phyloP scores from a whole-genome alignment of 169 alveolate genomes.

The Plasmodium adleri region DNA sequence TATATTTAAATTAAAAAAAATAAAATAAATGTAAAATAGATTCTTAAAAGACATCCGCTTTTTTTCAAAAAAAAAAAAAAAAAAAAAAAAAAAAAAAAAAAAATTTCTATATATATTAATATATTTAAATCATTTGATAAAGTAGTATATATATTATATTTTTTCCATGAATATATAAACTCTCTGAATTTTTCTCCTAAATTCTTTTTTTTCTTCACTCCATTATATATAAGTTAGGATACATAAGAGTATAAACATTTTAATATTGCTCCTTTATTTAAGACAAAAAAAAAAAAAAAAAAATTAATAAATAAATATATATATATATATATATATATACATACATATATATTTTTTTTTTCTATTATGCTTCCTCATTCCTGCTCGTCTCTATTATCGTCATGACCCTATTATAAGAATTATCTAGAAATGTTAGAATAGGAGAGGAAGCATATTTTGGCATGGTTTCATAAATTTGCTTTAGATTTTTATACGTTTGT shows the following conservation, averaged over 20 bases:
- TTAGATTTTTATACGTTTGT: slow-evolving; percentile 46
- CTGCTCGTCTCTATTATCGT: slow-evolving; percentile 55
- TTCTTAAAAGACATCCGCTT: too few relatives aligned
- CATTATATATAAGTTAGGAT: neutral
- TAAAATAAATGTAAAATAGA: too few relatives aligned
- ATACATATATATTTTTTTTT: neutral
- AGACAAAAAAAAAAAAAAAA: neutral
- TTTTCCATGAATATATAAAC: too few relatives aligned
- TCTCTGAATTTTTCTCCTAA: too few relatives aligned
- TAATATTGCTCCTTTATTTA: neutral
- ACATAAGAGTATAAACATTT: neutral
- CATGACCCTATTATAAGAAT: slow-evolving; percentile 49
- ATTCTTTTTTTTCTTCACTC: neutral
- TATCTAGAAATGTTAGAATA: slow-evolving; percentile 54
- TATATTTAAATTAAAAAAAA: too few relatives aligned
- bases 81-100: too few relatives aligned
- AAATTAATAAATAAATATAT: neutral
- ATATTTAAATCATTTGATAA: too few relatives aligned
- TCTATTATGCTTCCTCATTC: slow-evolving; percentile 20
- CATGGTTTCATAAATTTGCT: slow-evolving; percentile 28
- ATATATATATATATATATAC: neutral
- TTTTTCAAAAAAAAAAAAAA: too few relatives aligned
- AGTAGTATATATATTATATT: too few relatives aligned
- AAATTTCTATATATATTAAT: too few relatives aligned
- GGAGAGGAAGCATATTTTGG: slow-evolving; percentile 74